phyloP scores from a whole-genome alignment of 345 rosid species.

The Fremontodendron californicum region DNA sequence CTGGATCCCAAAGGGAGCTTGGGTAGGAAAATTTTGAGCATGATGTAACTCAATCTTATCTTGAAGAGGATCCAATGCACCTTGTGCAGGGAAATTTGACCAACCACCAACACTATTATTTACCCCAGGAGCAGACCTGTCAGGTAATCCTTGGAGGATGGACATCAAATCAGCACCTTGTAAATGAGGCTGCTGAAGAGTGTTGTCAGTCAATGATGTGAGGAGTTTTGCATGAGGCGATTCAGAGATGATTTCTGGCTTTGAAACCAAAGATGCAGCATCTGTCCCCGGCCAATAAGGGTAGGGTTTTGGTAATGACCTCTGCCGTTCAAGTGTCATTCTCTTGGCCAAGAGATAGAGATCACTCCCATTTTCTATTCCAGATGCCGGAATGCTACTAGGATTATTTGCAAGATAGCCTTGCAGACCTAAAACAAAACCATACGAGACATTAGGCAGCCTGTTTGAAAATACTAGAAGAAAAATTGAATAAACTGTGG shows the following conservation, averaged over 20 bases:
- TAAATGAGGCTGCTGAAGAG: slow-evolving; percentile 45
- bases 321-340: slow-evolving; percentile 75
- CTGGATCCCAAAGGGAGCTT: slow-evolving; percentile 62
- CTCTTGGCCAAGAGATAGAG: slow-evolving; percentile 66
- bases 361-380: slow-evolving; percentile 55
- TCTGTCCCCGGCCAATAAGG: slow-evolving; percentile 73
- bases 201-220: slow-evolving; percentile 28
- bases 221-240: neutral
- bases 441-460: neutral
- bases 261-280: slow-evolving; percentile 49
- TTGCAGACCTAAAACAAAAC: slow-evolving; percentile 49
- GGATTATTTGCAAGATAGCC: slow-evolving; percentile 56
- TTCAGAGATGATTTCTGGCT: slow-evolving; percentile 41
- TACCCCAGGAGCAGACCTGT: slow-evolving; percentile 50
- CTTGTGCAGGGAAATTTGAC: slow-evolving; percentile 53
- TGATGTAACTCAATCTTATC: slow-evolving; percentile 30
- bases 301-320: slow-evolving; percentile 47
- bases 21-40: slow-evolving; percentile 51
- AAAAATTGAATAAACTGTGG: neutral
- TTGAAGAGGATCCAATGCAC: slow-evolving; percentile 6
- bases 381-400: slow-evolving; percentile 41
- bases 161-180: slow-evolving; percentile 73
- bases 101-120: slow-evolving; percentile 53
- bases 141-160: slow-evolving; percentile 64
- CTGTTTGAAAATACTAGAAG: neutral